Conservation (phyloP, 2,329 filamentous ascomycete species). For the Cordyceps tenuipes region DNA sequence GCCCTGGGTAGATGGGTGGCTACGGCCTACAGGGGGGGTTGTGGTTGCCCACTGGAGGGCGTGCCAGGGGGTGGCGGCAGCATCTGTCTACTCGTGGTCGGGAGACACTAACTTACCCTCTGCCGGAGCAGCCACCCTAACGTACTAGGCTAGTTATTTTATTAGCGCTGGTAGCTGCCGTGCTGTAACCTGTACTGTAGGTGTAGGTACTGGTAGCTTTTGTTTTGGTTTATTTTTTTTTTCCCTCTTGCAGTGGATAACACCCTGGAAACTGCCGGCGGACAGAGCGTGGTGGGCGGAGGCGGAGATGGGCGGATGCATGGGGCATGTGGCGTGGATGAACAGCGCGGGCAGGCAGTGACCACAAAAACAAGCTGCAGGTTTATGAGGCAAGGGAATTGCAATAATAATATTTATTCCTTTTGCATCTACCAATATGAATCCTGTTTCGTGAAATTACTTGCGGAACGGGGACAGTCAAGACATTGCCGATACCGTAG, state of each 20-base stretch:
- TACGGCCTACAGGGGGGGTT: background rate
- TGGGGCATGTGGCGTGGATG: no score
- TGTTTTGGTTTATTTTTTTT: no score
- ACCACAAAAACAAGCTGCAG: background rate
- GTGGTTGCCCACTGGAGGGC: background rate
- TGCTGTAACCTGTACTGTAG: no score
- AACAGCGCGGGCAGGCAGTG: no score
- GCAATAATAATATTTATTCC: background rate
- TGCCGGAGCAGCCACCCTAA: no score
- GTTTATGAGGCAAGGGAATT: background rate
- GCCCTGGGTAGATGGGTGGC: no score
- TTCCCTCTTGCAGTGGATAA: no score
- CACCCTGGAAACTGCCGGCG: background rate
- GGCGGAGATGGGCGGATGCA: background rate
- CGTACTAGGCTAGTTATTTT: background rate
- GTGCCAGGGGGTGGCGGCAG: background rate
- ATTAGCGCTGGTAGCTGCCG: background rate
- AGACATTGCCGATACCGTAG: slow-evolving; percentile 4
- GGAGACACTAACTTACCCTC: no score
- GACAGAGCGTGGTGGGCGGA: background rate
- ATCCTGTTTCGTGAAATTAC: background rate
- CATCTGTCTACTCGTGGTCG: no score
- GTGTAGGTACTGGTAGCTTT: background rate
- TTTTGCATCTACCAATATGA: no score
- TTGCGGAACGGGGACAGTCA: background rate